A percentile compares a stretch with the other conserved stretches of the same genome.
These are phyloP conservation scores for Xerocomellus chrysenteron DNA, from an alignment of 768 basidiomycete genomes.

Conservation along the genomic window DNA sequence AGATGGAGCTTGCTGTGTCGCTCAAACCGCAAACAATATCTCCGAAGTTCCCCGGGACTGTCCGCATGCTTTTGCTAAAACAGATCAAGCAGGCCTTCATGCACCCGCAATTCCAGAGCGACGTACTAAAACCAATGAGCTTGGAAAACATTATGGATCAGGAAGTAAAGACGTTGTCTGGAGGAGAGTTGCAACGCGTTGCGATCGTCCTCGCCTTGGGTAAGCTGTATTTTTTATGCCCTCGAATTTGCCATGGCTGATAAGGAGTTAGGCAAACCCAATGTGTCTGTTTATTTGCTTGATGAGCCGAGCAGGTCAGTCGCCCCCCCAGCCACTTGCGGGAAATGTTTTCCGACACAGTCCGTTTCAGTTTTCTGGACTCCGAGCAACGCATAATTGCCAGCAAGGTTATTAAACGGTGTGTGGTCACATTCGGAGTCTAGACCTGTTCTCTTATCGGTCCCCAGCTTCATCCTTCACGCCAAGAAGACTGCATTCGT, in stretches of 20 bases:
- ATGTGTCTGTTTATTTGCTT: conserved; percentile 86
- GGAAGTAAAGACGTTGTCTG: conserved; percentile 96
- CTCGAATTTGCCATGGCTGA: conserved; percentile 3
- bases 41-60: conserved; percentile 96
- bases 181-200: conserved; percentile 97
- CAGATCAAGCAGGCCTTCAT: conserved; percentile 94
- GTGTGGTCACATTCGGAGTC: conserved; percentile 12
- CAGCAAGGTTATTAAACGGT: conserved; percentile 97
- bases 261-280: conserved; percentile 57
- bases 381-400: conserved; percentile 99
- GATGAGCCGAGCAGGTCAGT: conserved; percentile 87
- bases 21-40: conserved; percentile 99
- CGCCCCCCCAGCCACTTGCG: background rate
- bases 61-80: conserved; percentile 91
- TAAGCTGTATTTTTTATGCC: conserved; percentile 23
- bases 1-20: conserved; percentile 81
- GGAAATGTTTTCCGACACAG: conserved; percentile 2
- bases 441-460: background rate
- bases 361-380: conserved; percentile 74
- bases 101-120: conserved; percentile 99
- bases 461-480: conserved; percentile 81
- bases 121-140: conserved; percentile 97
- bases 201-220: conserved; percentile 94
- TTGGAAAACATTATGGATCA: conserved; percentile 95
- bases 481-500: conserved; percentile 98